These are phyloP conservation scores for Lactifluus subvellereus DNA, from an alignment of 768 basidiomycete species.

Conservation along the genomic window DNA sequence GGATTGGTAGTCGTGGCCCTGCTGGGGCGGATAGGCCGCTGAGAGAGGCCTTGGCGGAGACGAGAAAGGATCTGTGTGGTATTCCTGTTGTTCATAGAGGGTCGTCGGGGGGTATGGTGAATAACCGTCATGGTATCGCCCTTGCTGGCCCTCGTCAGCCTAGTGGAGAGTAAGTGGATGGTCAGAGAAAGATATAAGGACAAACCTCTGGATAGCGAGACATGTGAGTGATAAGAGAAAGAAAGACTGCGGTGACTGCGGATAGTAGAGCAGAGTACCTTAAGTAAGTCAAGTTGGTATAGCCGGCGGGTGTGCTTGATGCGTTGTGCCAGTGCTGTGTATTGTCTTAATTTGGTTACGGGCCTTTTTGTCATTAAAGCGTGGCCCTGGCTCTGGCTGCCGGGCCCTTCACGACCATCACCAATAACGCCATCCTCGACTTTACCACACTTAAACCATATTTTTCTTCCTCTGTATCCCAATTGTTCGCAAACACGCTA, in stretches of 20 bases:
- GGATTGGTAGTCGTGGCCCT: constrained; percentile 8
- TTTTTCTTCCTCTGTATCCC: too few species aligned
- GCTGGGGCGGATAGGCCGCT: constrained; percentile 25
- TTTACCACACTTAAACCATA: too few species aligned
- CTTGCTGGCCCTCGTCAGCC: constrained; percentile 59
- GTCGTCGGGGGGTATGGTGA: constrained; percentile 40
- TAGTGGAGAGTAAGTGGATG: constrained; percentile 25
- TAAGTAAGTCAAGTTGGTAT: background rate
- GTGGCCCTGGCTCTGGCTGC: too few species aligned
- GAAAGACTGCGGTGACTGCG: background rate
- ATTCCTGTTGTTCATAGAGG: constrained; percentile 32
- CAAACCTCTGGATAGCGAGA: constrained; percentile 40
- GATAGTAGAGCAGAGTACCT: background rate
- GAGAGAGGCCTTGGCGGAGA: constrained; percentile 27
- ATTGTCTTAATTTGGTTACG: too few species aligned
- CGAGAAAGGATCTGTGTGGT: constrained; percentile 40
- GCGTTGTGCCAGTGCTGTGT: too few species aligned
- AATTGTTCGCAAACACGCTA: too few species aligned
- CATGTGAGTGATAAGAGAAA: constrained; percentile 28
- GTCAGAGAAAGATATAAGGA: background rate
- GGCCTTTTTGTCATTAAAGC: too few species aligned
- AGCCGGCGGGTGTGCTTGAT: background rate
- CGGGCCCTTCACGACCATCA: too few species aligned
- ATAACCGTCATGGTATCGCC: constrained; percentile 66
- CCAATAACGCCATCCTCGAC: too few species aligned